These are phyloP conservation scores for Penicillium sp. DNA, from an alignment of 2,329 filamentous ascomycete genomes.

Conservation along the genomic window DNA sequence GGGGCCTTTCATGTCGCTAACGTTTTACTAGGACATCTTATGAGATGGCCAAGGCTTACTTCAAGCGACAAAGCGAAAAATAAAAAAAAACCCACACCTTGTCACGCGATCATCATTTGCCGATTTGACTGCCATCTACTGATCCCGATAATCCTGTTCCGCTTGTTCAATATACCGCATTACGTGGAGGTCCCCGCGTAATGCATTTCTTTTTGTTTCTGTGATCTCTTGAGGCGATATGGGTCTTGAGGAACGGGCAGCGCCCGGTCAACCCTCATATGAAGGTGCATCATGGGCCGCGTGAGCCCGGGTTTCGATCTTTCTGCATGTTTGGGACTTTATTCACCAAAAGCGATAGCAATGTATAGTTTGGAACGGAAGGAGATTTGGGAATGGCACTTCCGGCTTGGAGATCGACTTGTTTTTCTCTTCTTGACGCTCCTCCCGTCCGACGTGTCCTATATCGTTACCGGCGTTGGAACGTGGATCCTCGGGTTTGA, in stretches of 20 bases:
- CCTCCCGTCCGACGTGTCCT: slow-evolving; percentile 13
- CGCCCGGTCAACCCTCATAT: slow-evolving; percentile 5
- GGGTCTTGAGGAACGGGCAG: slow-evolving; percentile 12
- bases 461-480: slow-evolving; percentile 21
- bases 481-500: slow-evolving; percentile 12
- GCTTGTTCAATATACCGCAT: slow-evolving; percentile 13
- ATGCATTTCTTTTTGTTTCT: slow-evolving; percentile 2
- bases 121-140: slow-evolving; percentile 6
- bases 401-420: slow-evolving; percentile 12
- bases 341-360: slow-evolving; percentile 19
- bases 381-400: slow-evolving; percentile 4
- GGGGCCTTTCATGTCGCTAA: neutral
- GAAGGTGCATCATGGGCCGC: slow-evolving; percentile 8
- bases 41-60: slow-evolving; percentile 68
- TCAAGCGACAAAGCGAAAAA: slow-evolving; percentile 48
- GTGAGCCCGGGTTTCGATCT: slow-evolving; percentile 10
- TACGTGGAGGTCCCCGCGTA: slow-evolving; percentile 8
- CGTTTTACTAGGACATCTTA: slow-evolving; percentile 56
- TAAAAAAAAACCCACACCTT: slow-evolving; percentile 13
- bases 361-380: slow-evolving; percentile 23
- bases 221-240: slow-evolving; percentile 12
- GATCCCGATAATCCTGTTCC: slow-evolving; percentile 4
- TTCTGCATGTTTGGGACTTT: slow-evolving; percentile 19
- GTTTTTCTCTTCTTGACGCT: slow-evolving; percentile 8
- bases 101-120: neutral